These are phyloP conservation scores for Metarhizium guizhouense DNA, from an alignment of 2,329 filamentous ascomycete genomes.

Conservation along the genomic window DNA sequence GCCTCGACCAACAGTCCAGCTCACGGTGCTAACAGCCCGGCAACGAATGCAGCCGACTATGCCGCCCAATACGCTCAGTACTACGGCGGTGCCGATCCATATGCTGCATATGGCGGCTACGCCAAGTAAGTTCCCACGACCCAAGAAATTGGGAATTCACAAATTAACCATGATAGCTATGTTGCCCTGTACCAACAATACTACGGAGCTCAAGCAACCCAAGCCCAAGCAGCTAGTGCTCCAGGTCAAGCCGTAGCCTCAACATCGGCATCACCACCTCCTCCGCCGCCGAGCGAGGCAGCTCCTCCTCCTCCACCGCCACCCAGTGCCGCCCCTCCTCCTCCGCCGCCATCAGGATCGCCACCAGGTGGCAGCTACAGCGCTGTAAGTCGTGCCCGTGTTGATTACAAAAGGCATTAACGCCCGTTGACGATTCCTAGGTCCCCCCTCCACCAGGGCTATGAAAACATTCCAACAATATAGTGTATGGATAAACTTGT, in stretches of 20 bases:
- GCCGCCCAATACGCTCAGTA: conserved; percentile 78
- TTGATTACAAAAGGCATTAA: not conserved
- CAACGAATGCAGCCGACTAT: conserved; percentile 46
- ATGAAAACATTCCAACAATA: conserved; percentile 16
- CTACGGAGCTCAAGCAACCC: conserved; percentile 37
- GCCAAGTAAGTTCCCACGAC: conserved; percentile 45
- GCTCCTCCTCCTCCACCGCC: conserved; percentile 54
- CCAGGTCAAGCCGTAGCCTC: conserved; percentile 37
- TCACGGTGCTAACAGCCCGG: conserved; percentile 18
- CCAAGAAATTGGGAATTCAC: not conserved
- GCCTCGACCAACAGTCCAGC: conserved; percentile 27
- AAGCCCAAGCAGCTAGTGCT: conserved; percentile 32
- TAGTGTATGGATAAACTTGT: conserved; percentile 1
- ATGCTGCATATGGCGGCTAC: conserved; percentile 86
- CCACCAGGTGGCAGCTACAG: conserved; percentile 52
- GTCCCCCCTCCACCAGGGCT: conserved; percentile 50
- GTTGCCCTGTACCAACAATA: conserved; percentile 69
- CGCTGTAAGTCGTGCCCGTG: conserved; percentile 42
- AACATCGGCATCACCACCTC: conserved; percentile 45
- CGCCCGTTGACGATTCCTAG: conserved; percentile 18
- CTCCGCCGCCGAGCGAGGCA: conserved; percentile 49
- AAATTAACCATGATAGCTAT: conserved; percentile 33
- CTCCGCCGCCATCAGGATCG: conserved; percentile 33
- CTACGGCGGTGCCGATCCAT: conserved; percentile 68
- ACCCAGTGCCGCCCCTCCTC: conserved; percentile 39